These are phyloP conservation scores for Cocos nucifera DNA, from an alignment of 176 grass and related monocot genomes.

Conservation along the genomic window DNA sequence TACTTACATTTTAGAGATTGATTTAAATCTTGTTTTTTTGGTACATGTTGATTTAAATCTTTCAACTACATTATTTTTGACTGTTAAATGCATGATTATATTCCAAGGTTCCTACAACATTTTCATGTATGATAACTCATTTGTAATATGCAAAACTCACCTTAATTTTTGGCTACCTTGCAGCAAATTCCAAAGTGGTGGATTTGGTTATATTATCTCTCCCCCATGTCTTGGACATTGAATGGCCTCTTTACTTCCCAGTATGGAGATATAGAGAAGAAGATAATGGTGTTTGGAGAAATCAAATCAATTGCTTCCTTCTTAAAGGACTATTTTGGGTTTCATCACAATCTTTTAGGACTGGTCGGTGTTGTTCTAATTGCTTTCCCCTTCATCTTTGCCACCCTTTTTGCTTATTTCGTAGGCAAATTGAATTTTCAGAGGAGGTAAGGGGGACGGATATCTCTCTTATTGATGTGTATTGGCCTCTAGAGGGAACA, in stretches of 20 bases:
- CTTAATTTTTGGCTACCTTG: slow-evolving; percentile 15
- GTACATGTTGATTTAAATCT: neutral
- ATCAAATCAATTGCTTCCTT: slow-evolving; percentile 38
- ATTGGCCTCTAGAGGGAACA: too few species aligned
- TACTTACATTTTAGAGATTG: neutral
- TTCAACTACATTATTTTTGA: neutral
- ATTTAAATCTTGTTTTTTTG: neutral
- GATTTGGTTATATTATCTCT: slow-evolving; percentile 66
- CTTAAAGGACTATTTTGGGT: slow-evolving; percentile 58
- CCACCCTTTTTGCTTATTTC: slow-evolving; percentile 41
- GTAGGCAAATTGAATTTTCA: slow-evolving; percentile 75
- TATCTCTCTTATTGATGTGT: too few species aligned
- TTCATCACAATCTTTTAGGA: slow-evolving; percentile 29
- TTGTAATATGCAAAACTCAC: neutral
- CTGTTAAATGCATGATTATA: neutral
- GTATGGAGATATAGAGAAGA: slow-evolving; percentile 33
- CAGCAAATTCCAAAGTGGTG: slow-evolving; percentile 89
- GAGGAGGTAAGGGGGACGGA: slow-evolving; percentile 23
- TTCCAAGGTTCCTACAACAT: too few species aligned
- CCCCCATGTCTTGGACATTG: slow-evolving; percentile 48
- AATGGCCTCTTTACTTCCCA: slow-evolving; percentile 63
- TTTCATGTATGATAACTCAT: neutral
- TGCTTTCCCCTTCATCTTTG: slow-evolving; percentile 40
- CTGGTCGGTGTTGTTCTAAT: slow-evolving; percentile 35
- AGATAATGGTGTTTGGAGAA: slow-evolving; percentile 38